phyloP scores from a whole-genome alignment of 768 basidiomycete species.

The Symmetrospora coprosmae region DNA sequence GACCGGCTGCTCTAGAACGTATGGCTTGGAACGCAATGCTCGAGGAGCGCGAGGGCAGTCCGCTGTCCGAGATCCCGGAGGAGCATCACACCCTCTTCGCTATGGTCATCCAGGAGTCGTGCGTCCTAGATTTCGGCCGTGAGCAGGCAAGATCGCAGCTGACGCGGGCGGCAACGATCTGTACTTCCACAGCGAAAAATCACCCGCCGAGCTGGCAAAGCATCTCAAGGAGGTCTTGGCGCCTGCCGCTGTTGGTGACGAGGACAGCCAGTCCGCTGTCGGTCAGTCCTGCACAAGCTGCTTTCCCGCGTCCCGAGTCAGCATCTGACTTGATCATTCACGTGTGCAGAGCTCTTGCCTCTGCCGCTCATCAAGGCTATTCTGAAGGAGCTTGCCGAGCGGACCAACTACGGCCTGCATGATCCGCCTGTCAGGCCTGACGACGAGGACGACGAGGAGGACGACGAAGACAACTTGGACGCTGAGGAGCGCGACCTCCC shows the following conservation, averaged over 20 bases:
- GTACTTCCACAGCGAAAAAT: constrained; percentile 51
- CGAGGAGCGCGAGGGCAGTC: constrained; percentile 44
- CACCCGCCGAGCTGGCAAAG: constrained; percentile 50
- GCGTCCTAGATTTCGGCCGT: too few relatives aligned
- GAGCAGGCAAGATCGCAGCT: too few relatives aligned
- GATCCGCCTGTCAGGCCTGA: not conserved
- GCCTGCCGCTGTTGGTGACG: not conserved
- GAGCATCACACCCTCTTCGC: constrained; percentile 61
- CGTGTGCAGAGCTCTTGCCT: constrained; percentile 40
- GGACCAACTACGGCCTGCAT: constrained; percentile 64
- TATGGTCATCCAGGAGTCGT: constrained; percentile 79
- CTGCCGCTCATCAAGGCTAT: constrained; percentile 47
- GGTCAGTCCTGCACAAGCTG: not conserved
- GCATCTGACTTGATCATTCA: not conserved
- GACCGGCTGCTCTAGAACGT: constrained; percentile 23
- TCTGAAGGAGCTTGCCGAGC: constrained; percentile 50
- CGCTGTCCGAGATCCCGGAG: constrained; percentile 51
- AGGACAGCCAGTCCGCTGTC: constrained; percentile 14
- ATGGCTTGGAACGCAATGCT: constrained; percentile 36
- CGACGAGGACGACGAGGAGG: constrained; percentile 9
- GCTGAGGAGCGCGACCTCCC: constrained; percentile 4
- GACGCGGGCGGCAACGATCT: too few relatives aligned
- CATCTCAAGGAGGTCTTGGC: constrained; percentile 52
- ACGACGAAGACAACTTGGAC: not conserved
- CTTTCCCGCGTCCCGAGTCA: not conserved